A percentile compares a stretch with the other conserved stretches of the same genome.
Conservation (phyloP, 805 yeast genomes). For the Brettanomyces naardenensis region DNA sequence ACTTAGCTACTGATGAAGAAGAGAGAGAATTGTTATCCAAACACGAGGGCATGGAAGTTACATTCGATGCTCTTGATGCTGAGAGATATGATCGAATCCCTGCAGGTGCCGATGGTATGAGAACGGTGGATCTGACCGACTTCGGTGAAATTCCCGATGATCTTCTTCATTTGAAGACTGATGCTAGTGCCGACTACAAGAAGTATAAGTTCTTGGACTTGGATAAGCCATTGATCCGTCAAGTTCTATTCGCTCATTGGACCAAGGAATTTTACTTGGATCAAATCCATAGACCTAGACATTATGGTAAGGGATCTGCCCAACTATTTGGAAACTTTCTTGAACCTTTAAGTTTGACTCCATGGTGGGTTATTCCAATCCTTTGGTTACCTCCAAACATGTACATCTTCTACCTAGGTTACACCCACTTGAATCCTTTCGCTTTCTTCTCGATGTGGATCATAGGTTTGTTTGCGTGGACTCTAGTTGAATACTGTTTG, state of each 20-base stretch:
- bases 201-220: slow-evolving; percentile 85
- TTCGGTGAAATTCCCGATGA: slow-evolving; percentile 69
- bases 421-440: slow-evolving; percentile 35
- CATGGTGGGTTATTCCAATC: slow-evolving; percentile 90
- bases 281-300: slow-evolving; percentile 97
- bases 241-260: slow-evolving; percentile 70
- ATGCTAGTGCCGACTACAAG: slow-evolving; percentile 57
- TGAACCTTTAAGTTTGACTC: slow-evolving; percentile 84
- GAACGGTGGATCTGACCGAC: slow-evolving; percentile 40
- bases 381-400: slow-evolving; percentile 82
- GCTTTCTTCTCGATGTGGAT: slow-evolving; percentile 52
- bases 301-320: slow-evolving; percentile 95
- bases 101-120: slow-evolving; percentile 14
- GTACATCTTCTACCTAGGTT: slow-evolving; percentile 54
- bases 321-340: slow-evolving; percentile 90
- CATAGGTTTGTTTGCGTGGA: slow-evolving; percentile 89
- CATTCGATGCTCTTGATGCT: slow-evolving; percentile 13
- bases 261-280: slow-evolving; percentile 86
- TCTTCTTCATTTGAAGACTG: slow-evolving; percentile 70
- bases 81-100: background rate
- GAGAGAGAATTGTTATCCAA: slow-evolving; percentile 58
- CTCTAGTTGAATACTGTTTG: slow-evolving; percentile 76
- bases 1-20: slow-evolving; percentile 74
- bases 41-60: slow-evolving; percentile 42
- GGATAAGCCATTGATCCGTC: slow-evolving; percentile 70